Base-by-base conservation (phyloP, 2,329 filamentous ascomycete genomes). In the Aspergillus pseudonomiae region DNA sequence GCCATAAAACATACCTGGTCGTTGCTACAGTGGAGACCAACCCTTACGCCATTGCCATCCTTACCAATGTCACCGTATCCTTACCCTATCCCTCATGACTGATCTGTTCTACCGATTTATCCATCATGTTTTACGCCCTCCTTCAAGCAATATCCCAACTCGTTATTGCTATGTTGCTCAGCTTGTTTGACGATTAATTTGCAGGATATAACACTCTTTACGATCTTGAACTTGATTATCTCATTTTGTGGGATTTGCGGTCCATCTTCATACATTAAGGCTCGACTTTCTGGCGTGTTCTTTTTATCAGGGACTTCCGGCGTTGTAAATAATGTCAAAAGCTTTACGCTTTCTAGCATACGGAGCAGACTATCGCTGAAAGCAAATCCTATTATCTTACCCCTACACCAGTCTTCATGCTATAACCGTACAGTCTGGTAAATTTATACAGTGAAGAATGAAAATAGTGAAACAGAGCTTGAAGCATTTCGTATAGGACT, bases 251-350 rank as follows among this genome's bases (percentile, higher is more conserved):
- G 26, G 16, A 28, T 53, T 52, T 52, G 36, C 50, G 30, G 30
- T 55, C 36, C 26, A 5, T 46, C 19, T 12, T 30, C 24, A 14
- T 24, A 53, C 39, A 60, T 12, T 28, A 16, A 3, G 57, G 19
- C 10, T 36, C n/a, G 48, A 12, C 58, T 60, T 34, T 39, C 19
- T 43, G 46, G 34, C 21, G 34, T 36, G 50, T 60, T 39, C 58
- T 54, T 60, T 60, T 39, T n/a, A 41, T 19, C 54, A 53, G 30
- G 59, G 30, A 43, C 43, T 58, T 58, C 54, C 45, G 61, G 56
- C 56, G 56, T 59, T 62, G 61, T 62, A 59, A 30, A 62, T 62
- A 62, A 34, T 34, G 55, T 21, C 10, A 26, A 45, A 53, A 56
- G 28, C 32, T 36, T 46, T 26, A 39, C 43, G 11, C 34, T 62